Conservation (phyloP, 225 moss, liverwort and hornwort species). For the Physcomitrellopsis africana region DNA sequence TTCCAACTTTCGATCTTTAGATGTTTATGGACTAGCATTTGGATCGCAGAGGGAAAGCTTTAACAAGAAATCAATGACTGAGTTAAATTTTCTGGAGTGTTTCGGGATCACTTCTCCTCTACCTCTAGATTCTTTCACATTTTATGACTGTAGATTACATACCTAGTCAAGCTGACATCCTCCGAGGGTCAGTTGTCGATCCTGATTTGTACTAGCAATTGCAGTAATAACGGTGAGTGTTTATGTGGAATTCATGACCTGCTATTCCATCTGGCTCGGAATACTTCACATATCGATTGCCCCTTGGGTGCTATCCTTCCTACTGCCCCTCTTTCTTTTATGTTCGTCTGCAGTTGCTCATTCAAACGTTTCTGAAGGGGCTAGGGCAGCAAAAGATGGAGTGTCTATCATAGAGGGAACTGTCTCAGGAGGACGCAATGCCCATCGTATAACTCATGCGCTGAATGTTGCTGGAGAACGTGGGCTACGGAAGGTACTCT, state of each 20-base stretch:
- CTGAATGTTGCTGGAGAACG: conserved; percentile 54
- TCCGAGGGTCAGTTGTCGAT: conserved; percentile 12
- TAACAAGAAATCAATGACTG: neutral
- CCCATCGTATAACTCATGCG: conserved; percentile 45
- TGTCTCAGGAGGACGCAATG: conserved; percentile 52
- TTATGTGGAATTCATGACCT: conserved; percentile 5
- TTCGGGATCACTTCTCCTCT: neutral
- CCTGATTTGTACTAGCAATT: conserved; percentile 42
- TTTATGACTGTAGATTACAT: conserved; percentile 19
- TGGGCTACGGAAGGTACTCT: conserved; percentile 46
- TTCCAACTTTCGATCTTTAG: neutral
- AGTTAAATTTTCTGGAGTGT: neutral
- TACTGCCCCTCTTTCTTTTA: no score
- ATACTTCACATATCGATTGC: no score
- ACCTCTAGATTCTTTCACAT: conserved; percentile 16
- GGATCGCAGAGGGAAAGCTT: conserved; percentile 13
- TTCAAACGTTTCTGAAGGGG: no score
- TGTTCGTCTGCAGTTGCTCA: no score
- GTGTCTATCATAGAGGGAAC: conserved; percentile 23
- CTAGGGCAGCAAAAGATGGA: no score
- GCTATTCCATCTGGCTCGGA: conserved; percentile 11
- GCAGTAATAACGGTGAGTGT: conserved; percentile 43
- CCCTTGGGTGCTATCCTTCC: no score
- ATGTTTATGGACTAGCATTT: neutral
- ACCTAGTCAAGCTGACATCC: neutral